These are phyloP conservation scores for Canavalia gladiata DNA, from an alignment of 306 rosid species.

Conservation along the genomic window DNA sequence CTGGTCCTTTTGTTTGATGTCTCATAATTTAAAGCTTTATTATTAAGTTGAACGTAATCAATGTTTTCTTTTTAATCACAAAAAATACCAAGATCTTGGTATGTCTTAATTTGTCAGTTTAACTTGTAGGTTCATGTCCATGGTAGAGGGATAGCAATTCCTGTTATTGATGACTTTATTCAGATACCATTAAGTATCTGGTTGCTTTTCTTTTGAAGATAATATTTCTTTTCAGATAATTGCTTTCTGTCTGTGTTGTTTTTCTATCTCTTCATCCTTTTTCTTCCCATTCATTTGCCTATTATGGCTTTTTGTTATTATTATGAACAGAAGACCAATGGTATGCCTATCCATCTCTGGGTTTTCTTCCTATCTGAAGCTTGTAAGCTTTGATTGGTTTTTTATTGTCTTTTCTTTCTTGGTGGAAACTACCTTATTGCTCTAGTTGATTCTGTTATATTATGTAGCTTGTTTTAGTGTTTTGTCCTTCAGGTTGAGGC, in stretches of 20 bases:
- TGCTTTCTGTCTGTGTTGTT: not conserved
- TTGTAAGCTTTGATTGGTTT: not conserved
- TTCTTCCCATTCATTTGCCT: not conserved
- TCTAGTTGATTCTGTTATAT: not conserved
- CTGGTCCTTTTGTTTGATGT: slow-evolving; percentile 13
- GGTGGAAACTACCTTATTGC: not conserved
- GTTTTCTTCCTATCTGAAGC: not conserved
- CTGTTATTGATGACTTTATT: slow-evolving; percentile 6
- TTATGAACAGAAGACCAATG: not conserved
- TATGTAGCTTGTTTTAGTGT: not conserved
- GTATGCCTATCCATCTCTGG: not conserved
- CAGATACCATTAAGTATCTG: not conserved
- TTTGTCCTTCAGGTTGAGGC: not conserved
- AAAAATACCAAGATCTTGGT: not conserved
- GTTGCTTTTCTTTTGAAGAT: not conserved
- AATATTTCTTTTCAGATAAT: slow-evolving; percentile 6
- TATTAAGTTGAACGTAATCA: not conserved
- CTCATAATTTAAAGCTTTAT: slow-evolving; percentile 12
- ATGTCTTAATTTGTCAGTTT: not conserved
- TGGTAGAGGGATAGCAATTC: not conserved
- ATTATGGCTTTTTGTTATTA: not conserved
- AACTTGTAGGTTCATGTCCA: slow-evolving; percentile 12
- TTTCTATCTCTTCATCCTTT: not conserved
- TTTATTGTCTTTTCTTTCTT: not conserved
- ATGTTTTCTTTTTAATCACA: slow-evolving; percentile 6